Base-by-base conservation (phyloP, 2,329 filamentous ascomycete genomes). In the Endoconidiophora laricicola region DNA sequence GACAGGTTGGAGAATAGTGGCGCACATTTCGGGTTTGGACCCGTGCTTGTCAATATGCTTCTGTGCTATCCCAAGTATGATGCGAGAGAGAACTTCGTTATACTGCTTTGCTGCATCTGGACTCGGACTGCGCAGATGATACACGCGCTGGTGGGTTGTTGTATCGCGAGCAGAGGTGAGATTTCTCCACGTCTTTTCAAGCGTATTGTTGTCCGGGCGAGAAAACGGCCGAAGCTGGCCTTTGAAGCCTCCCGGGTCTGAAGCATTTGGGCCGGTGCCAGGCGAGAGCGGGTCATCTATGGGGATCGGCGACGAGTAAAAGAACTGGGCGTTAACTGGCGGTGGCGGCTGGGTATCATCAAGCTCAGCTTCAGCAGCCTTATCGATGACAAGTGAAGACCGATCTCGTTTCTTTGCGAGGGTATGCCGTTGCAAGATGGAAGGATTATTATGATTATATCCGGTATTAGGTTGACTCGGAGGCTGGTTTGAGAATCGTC, bases 271-370 rank as follows among this genome's bases (percentile, higher is more conserved):
- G 62, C 77, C 60, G 65, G 72, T 63, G 9, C 70, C 66, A 1
- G 81, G 75, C 7, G 83, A 86, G n/a, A 94, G 72, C 22, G 86
- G 86, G 59, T 94, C 87, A 59, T 94, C 87, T 60, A 94, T 87
- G 26, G 86, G 81, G 46, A 90, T 74, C 10, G 79, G 69, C 9
- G 86, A 91, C 12, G 79, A 75, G 63, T 94, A 94, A 65, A 94
- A 94, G 67, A 86, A 94, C 55, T 86, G 84, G 20, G 81, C 73
- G 29, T 72, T 70, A 49, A 83, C 63, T 0, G 76, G 71, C 14
- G 83, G 81, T 14, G 52, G 44, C 22, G 74, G 69, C 48, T 66
- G 69, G 49, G 71, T 65, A 42, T 63, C 57, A 24, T 63, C 63
- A 58, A 65, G 57, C 52, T 68, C 58, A 59, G 69, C 57, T 58